These are phyloP conservation scores for Uncinocarpus reesii DNA, from an alignment of 2,329 filamentous ascomycete genomes.

Conservation along the genomic window DNA sequence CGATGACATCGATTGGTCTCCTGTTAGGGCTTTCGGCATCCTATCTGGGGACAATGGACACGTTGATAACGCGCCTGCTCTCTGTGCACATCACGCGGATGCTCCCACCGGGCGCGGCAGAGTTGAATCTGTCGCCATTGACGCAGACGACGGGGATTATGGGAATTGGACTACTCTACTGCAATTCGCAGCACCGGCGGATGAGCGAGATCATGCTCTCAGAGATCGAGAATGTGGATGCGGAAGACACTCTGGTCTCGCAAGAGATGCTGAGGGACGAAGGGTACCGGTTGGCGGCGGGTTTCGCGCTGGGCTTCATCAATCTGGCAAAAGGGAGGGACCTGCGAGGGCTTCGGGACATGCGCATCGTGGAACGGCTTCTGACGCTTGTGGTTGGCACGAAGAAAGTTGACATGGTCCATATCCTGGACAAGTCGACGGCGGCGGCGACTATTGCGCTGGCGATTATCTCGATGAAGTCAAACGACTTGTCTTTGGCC, in stretches of 20 bases:
- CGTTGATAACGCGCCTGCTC: slow-evolving; percentile 78
- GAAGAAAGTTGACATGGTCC: slow-evolving; percentile 83
- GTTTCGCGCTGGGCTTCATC: slow-evolving; percentile 86
- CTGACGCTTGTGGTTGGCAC: slow-evolving; percentile 75
- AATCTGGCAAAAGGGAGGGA: slow-evolving; percentile 87
- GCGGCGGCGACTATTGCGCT: slow-evolving; percentile 88
- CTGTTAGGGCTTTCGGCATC: slow-evolving; percentile 85
- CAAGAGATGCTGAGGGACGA: slow-evolving; percentile 81
- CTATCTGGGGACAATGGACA: slow-evolving; percentile 95
- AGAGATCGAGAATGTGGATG: slow-evolving; percentile 80
- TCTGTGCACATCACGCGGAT: slow-evolving; percentile 95
- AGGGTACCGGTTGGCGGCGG: slow-evolving; percentile 89
- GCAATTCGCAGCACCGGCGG: slow-evolving; percentile 85
- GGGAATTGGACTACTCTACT: slow-evolving; percentile 91
- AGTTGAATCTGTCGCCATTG: slow-evolving; percentile 82
- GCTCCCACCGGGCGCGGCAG: slow-evolving; percentile 82
- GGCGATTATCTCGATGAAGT: slow-evolving; percentile 93
- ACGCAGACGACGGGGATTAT: slow-evolving; percentile 95
- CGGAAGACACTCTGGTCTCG: slow-evolving; percentile 56
- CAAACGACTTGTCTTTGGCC: slow-evolving; percentile 74
- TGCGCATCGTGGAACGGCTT: slow-evolving; percentile 82
- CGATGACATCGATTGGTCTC: slow-evolving; percentile 97
- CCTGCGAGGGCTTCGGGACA: slow-evolving; percentile 79
- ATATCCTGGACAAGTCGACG: slow-evolving; percentile 84
- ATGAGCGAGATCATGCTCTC: slow-evolving; percentile 99